Evolutionary conservation across 495 filamentous ascomycete genomes (phyloP).

Genomic region (Aspergillus funiculosus): DNA sequence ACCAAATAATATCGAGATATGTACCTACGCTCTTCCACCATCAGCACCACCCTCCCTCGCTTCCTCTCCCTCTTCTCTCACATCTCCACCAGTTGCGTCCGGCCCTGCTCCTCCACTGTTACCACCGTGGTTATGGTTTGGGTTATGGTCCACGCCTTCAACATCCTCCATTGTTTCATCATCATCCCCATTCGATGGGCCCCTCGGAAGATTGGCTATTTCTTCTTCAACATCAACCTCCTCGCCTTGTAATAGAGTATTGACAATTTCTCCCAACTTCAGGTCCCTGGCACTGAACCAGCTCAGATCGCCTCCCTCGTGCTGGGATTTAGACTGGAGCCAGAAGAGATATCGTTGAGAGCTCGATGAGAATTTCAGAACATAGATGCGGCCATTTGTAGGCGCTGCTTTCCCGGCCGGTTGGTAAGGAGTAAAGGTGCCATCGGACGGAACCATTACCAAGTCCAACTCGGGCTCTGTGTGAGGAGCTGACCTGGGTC

Average conservation of each 20-base stretch:
- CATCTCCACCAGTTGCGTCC: conserved; percentile 81
- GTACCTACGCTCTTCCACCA: conserved; percentile 98
- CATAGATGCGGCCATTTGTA: conserved; percentile 86
- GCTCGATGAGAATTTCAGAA: conserved; percentile 90
- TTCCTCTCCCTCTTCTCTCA: conserved; percentile 82
- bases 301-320: conserved; percentile 60
- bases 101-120: conserved; percentile 74
- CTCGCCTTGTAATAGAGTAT: conserved; percentile 76
- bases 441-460: conserved; percentile 86
- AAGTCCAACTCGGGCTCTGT: conserved; percentile 73
- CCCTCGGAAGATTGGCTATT: conserved; percentile 56
- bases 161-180: conserved; percentile 85
- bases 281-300: conserved; percentile 78
- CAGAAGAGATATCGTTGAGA: conserved; percentile 91
- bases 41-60: conserved; percentile 89
- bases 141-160: conserved; percentile 55
- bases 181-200: conserved; percentile 49
- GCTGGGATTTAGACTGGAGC: conserved; percentile 84
- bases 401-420: conserved; percentile 51
- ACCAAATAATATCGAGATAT: conserved; percentile 36
- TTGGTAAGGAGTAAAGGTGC: conserved; percentile 74
- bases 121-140: conserved; percentile 50
- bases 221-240: conserved; percentile 81
- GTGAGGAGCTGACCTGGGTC: conserved; percentile 55
- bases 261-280: conserved; percentile 77